Percentiles rank a stretch among this genome's conserved stretches.
phyloP scores from a whole-genome alignment of 495 filamentous ascomycete genomes.

The Neurospora sp. region DNA sequence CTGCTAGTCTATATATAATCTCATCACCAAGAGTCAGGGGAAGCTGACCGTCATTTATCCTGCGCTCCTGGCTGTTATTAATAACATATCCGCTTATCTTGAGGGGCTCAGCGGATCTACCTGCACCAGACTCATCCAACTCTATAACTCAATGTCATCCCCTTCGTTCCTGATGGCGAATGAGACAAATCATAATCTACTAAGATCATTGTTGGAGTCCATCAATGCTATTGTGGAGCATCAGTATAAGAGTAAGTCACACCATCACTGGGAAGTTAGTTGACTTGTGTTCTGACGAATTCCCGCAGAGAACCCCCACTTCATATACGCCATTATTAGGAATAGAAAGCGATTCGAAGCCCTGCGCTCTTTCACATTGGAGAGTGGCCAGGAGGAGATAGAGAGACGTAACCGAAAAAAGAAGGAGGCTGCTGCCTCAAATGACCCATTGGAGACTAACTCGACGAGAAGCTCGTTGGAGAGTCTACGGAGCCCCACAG shows the following conservation, averaged over 20 bases:
- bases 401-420: slow-evolving; percentile 63
- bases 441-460: slow-evolving; percentile 33
- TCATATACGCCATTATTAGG: slow-evolving; percentile 72
- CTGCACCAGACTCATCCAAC: slow-evolving; percentile 73
- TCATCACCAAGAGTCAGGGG: slow-evolving; percentile 87
- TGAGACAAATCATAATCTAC: slow-evolving; percentile 77
- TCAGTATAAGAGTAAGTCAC: slow-evolving; percentile 62
- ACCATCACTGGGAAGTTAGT: neutral
- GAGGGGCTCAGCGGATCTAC: slow-evolving; percentile 64
- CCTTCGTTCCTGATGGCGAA: slow-evolving; percentile 93
- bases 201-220: slow-evolving; percentile 76
- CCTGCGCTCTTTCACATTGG: slow-evolving; percentile 83
- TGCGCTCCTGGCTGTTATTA: slow-evolving; percentile 81
- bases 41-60: slow-evolving; percentile 90
- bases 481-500: slow-evolving; percentile 56
- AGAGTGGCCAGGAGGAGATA: slow-evolving; percentile 88
- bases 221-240: slow-evolving; percentile 91
- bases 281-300: slow-evolving; percentile 17
- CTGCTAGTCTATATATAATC: slow-evolving; percentile 72
- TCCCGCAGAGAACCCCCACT: slow-evolving; percentile 62
- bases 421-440: slow-evolving; percentile 52
- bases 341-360: slow-evolving; percentile 80
- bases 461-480: slow-evolving; percentile 59
- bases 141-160: slow-evolving; percentile 90
- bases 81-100: slow-evolving; percentile 80